Evolutionary conservation across 108 stramenopile species (phyloP).

Genomic region (Aurantiochytrium sp.): DNA sequence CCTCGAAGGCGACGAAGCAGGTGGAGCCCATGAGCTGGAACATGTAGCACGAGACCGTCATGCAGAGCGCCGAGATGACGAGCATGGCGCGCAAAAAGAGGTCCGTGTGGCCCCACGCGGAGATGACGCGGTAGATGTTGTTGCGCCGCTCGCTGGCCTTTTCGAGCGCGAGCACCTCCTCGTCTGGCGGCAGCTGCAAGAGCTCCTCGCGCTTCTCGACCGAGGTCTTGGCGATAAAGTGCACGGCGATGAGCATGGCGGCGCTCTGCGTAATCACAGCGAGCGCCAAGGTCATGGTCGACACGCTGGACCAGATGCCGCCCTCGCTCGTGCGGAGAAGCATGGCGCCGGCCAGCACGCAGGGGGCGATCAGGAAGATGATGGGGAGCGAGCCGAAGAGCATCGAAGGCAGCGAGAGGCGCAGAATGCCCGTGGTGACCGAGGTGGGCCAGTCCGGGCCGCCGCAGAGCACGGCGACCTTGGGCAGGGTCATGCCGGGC

Average conservation of each 20-base stretch:
- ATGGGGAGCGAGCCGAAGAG: slow-evolving; percentile 63
- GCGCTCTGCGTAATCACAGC: slow-evolving; percentile 51
- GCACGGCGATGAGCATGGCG: slow-evolving; percentile 53
- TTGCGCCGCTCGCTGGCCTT: background rate
- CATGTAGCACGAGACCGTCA: background rate
- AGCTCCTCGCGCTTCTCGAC: slow-evolving; percentile 60
- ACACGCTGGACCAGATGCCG: slow-evolving; percentile 41
- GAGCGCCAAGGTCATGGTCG: slow-evolving; percentile 49
- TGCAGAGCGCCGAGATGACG: background rate
- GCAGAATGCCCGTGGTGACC: slow-evolving; percentile 64
- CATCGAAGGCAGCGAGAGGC: slow-evolving; percentile 55
- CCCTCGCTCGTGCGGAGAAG: slow-evolving; percentile 45
- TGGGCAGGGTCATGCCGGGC: slow-evolving; percentile 50
- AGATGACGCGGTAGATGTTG: background rate
- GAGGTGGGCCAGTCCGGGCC: slow-evolving; percentile 64
- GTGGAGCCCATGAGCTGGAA: background rate
- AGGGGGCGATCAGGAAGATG: slow-evolving; percentile 58
- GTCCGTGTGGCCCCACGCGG: background rate
- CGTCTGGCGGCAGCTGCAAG: slow-evolving; percentile 37
- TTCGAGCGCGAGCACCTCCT: slow-evolving; percentile 49
- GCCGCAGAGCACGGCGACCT: slow-evolving; percentile 61
- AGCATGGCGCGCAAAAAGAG: background rate
- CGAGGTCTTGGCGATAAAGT: slow-evolving; percentile 57
- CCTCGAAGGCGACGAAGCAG: slow-evolving; percentile 6
- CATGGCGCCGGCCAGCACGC: slow-evolving; percentile 58